These are phyloP conservation scores for Gnomoniopsis smithogilvyi DNA, from an alignment of 2,329 filamentous ascomycete genomes.

Conservation along the genomic window DNA sequence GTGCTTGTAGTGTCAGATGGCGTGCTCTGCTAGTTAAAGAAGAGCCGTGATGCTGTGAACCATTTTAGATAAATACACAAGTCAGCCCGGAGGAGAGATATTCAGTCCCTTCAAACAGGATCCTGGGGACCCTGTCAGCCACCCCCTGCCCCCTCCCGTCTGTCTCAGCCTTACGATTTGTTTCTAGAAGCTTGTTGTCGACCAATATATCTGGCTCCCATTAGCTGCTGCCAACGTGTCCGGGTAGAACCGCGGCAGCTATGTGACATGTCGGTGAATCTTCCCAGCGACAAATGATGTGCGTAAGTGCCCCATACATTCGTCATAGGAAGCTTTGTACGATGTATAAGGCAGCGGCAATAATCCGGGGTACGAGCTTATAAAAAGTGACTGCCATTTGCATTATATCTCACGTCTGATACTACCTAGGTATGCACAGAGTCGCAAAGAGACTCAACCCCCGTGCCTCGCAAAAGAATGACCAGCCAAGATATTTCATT, in stretches of 20 bases:
- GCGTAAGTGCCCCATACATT: no score
- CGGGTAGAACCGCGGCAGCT: not conserved
- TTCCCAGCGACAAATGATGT: no score
- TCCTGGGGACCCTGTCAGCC: not conserved
- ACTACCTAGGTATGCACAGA: no score
- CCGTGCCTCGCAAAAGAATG: no score
- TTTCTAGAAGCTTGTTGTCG: not conserved
- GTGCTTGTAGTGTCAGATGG: not conserved
- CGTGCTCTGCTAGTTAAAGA: not conserved
- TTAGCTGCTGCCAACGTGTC: not conserved
- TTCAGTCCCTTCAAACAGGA: not conserved
- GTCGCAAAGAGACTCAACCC: no score
- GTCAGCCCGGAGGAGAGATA: not conserved
- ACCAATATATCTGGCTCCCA: not conserved
- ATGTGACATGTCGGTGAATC: no score
- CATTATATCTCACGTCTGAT: no score
- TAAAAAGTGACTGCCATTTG: no score
- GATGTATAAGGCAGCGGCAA: no score
- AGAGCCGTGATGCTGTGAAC: not conserved
- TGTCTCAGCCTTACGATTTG: slow-evolving; percentile 14
- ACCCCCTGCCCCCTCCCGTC: slow-evolving; percentile 9
- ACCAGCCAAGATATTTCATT: not conserved
- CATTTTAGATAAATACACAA: no score
- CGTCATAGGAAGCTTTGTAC: no score
- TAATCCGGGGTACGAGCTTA: no score